phyloP scores from a whole-genome alignment of 495 filamentous ascomycete genomes.

The Penicillium soppii region DNA sequence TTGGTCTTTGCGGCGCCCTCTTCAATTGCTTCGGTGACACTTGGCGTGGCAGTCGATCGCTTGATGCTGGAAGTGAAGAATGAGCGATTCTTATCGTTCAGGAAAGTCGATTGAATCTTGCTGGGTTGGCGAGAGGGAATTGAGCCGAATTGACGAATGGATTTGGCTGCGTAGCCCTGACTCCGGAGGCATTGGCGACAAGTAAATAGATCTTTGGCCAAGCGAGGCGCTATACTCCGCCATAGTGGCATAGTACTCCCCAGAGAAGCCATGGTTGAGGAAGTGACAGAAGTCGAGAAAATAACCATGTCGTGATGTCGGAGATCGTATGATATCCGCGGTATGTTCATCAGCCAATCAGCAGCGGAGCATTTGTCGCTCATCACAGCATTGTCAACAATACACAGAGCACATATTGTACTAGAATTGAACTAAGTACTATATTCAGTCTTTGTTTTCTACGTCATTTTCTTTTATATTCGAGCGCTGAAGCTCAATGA shows the following conservation, averaged over 20 bases:
- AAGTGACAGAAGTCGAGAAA: conserved; percentile 11
- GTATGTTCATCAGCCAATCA: conserved; percentile 26
- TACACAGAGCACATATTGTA: neutral
- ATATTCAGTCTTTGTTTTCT: neutral
- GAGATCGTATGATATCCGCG: conserved; percentile 19
- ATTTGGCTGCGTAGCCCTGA: conserved; percentile 32
- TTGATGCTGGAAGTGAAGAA: conserved; percentile 31
- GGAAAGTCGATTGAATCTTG: conserved; percentile 25
- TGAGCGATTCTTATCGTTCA: conserved; percentile 30
- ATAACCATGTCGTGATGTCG: conserved; percentile 14
- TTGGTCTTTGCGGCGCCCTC: conserved; percentile 29
- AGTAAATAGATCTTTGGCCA: conserved; percentile 56
- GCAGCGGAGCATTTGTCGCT: conserved; percentile 19
- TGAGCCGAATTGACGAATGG: conserved; percentile 34
- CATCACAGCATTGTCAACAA: neutral
- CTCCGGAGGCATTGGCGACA: conserved; percentile 61
- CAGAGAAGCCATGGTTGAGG: conserved; percentile 37
- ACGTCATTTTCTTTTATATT: no score
- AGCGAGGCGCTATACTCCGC: conserved; percentile 44
- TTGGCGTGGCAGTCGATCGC: conserved; percentile 25
- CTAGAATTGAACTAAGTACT: neutral
- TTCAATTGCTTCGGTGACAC: conserved; percentile 16
- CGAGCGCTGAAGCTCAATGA: neutral
- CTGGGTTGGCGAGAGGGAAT: conserved; percentile 27
- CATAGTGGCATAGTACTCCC: conserved; percentile 31